These are phyloP conservation scores for Saccharum hybrid DNA, from an alignment of 202 grass and related monocot species.

Conservation along the genomic window DNA sequence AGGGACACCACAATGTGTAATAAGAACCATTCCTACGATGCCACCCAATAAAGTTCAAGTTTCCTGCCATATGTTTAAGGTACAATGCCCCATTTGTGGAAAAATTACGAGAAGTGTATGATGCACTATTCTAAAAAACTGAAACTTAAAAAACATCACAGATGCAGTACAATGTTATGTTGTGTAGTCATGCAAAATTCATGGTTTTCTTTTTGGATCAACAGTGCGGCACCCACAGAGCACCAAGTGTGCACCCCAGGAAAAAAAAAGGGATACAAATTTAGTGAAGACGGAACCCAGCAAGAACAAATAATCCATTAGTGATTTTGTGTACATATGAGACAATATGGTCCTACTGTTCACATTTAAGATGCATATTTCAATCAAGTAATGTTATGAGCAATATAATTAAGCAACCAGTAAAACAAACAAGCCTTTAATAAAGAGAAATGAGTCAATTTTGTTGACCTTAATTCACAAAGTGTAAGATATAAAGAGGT, in stretches of 20 bases:
- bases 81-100: neutral
- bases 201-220: neutral
- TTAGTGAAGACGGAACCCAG: neutral
- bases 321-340: neutral
- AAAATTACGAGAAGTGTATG: neutral
- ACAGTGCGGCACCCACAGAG: neutral
- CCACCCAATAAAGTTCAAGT: no score
- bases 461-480: neutral
- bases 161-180: neutral
- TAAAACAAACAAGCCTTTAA: slow-evolving; percentile 9
- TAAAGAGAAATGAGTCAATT: slow-evolving; percentile 1
- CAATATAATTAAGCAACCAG: neutral
- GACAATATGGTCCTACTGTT: slow-evolving; percentile 1
- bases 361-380: neutral
- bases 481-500: neutral
- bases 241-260: neutral
- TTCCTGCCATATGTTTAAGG: neutral
- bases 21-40: no score
- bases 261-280: neutral
- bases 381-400: neutral
- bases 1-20: neutral
- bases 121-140: neutral
- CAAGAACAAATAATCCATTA: neutral
- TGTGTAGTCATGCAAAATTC: neutral
- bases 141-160: neutral